Conservation (phyloP, 192 early-diverging fungal species). For the Rhizophagus clarus region DNA sequence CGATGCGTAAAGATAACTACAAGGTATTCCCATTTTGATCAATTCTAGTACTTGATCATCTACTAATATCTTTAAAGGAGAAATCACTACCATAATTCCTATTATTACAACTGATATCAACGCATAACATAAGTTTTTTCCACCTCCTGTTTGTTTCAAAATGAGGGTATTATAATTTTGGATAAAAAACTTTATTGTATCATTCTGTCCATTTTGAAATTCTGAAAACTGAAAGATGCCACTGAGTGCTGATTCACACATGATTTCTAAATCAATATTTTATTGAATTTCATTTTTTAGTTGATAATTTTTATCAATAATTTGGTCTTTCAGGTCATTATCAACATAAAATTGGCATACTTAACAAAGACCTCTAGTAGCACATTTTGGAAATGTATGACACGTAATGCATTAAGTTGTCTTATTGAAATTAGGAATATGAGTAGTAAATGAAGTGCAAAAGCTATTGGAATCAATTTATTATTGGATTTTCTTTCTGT, state of each 20-base stretch:
- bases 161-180: not conserved
- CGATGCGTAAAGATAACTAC: slow-evolving; percentile 59
- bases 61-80: slow-evolving; percentile 91
- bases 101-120: not conserved
- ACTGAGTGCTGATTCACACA: not conserved
- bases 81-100: slow-evolving; percentile 85
- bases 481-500: not conserved
- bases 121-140: not conserved
- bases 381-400: not conserved
- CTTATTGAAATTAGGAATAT: not conserved
- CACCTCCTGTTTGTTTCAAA: slow-evolving; percentile 9
- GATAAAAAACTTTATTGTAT: not conserved
- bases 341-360: slow-evolving; percentile 1
- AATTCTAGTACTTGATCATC: slow-evolving; percentile 88
- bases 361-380: not conserved
- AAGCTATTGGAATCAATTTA: not conserved
- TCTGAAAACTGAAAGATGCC: not conserved
- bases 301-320: slow-evolving; percentile 12
- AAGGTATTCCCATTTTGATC: slow-evolving; percentile 37
- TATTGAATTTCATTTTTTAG: not conserved
- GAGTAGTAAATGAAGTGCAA: not conserved
- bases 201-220: not conserved
- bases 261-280: not conserved
- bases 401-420: not conserved
- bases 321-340: not conserved